phyloP scores from a whole-genome alignment of 2,329 filamentous ascomycete species.

The Exophiala alcalophila region DNA sequence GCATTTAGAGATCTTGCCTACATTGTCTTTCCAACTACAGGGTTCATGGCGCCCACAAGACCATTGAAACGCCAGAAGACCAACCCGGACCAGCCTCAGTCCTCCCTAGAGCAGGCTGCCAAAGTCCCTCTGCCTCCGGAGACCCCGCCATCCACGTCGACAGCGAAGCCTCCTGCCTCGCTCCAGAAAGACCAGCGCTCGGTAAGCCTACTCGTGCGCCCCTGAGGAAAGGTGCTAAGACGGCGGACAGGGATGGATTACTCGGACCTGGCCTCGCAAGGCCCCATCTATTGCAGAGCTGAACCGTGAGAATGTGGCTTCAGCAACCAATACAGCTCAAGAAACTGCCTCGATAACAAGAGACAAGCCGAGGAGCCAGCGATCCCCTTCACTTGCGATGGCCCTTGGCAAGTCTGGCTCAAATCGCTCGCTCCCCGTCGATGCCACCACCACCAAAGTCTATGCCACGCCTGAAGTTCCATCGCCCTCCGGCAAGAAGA shows the following conservation, averaged over 20 bases:
- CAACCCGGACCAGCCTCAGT: constrained; percentile 18
- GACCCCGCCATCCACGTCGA: constrained; percentile 8
- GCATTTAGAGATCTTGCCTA: too few species aligned
- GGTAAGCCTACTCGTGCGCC: constrained; percentile 15
- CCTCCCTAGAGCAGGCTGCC: constrained; percentile 16
- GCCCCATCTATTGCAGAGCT: constrained; percentile 49
- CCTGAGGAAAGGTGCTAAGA: too few species aligned
- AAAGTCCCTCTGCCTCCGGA: constrained; percentile 22
- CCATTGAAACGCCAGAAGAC: constrained; percentile 30
- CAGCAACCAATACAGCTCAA: constrained; percentile 39
- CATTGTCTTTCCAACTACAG: background rate
- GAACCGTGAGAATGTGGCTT: constrained; percentile 49
- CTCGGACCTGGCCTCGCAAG: constrained; percentile 48
- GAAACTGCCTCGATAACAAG: constrained; percentile 34
- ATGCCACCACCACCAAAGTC: constrained; percentile 45
- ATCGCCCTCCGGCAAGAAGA: constrained; percentile 27
- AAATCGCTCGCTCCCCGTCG: constrained; percentile 45
- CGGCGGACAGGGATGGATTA: constrained; percentile 40
- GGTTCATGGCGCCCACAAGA: constrained; percentile 27
- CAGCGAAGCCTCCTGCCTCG: background rate
- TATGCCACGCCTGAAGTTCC: constrained; percentile 39
- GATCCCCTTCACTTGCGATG: constrained; percentile 42
- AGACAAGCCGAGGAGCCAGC: constrained; percentile 33
- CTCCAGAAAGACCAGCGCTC: constrained; percentile 12
- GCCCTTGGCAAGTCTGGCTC: constrained; percentile 39